phyloP scores from a whole-genome alignment of 108 stramenopile species.

The Schizochytrium sp. region DNA sequence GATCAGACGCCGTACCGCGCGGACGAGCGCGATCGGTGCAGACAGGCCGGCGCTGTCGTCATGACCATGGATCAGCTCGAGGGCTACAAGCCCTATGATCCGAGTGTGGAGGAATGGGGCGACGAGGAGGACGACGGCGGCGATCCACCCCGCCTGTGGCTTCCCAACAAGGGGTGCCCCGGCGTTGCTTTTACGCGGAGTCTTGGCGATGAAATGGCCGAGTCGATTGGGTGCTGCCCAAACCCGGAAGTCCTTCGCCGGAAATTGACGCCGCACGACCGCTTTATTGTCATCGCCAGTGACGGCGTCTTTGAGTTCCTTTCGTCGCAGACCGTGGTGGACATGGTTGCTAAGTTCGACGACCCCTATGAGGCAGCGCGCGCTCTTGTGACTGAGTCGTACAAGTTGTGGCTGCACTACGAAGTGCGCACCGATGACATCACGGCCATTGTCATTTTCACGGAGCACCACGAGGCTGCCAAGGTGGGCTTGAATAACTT shows the following conservation, averaged over 20 bases:
- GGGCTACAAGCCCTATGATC: slow-evolving; percentile 57
- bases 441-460: slow-evolving; percentile 80
- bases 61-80: slow-evolving; percentile 69
- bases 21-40: slow-evolving; percentile 70
- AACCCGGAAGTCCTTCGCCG: slow-evolving; percentile 75
- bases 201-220: slow-evolving; percentile 75
- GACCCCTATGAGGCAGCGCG: slow-evolving; percentile 83
- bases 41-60: slow-evolving; percentile 58
- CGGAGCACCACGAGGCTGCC: slow-evolving; percentile 13
- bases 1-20: slow-evolving; percentile 78
- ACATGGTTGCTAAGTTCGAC: slow-evolving; percentile 27
- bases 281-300: slow-evolving; percentile 72
- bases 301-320: slow-evolving; percentile 95
- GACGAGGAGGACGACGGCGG: slow-evolving; percentile 73
- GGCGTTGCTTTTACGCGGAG: slow-evolving; percentile 88
- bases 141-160: slow-evolving; percentile 86
- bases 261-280: slow-evolving; percentile 62
- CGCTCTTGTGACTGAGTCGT: slow-evolving; percentile 85
- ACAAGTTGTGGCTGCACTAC: slow-evolving; percentile 91
- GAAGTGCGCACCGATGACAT: slow-evolving; percentile 97
- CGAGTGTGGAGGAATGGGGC: slow-evolving; percentile 55
- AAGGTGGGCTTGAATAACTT: not conserved
- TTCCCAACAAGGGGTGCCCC: slow-evolving; percentile 69
- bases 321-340: slow-evolving; percentile 52
- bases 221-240: slow-evolving; percentile 72